Base-by-base conservation (phyloP, 306 rosid genomes). In the Gastrolobium villosum region DNA sequence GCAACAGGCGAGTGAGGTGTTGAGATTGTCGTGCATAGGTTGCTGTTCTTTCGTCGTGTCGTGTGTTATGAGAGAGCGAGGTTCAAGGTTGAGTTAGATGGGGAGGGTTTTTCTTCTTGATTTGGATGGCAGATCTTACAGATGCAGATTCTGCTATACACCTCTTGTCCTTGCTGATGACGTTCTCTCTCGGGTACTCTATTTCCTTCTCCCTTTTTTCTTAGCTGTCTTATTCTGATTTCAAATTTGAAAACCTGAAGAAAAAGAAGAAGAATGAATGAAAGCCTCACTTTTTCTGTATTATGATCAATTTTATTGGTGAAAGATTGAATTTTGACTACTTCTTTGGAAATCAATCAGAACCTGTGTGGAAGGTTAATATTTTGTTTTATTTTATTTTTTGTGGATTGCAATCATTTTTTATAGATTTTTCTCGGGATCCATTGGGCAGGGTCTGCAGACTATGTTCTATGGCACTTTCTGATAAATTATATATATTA, bases 51-150 rank as follows among this genome's bases (percentile, higher is more conserved):
- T 20, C 26, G 26, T 20, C 1, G 26, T 20, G 26, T 20, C 26
- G 50, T 37, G 39, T 41, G 55, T 55, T 31, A 66, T 46, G 64
- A 69, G 70, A 72, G 79, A 50, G 20, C 37, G 65, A 13, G 60
- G 10, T 7, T 76, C 11, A 53, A 7, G 15, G 5, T 30, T 14
- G 1, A 20, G 26, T 10, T 10, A 13, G 31, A 90, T 93, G 98
- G 98, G 98, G 46, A 90, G 97, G 81, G 52, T 90, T 60, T 92
- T 89, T 73, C 54, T 85, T 34, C 83, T 92, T 50, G 94, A 94
- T 79, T 88, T 92, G 84, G 92, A 94, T 10, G 98, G 97, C 74
- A 90, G 86, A 77, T 71, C 83, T 36, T 94, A 77, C 66, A 53
- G 94, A 44, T 94, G 98, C 88, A 78, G 59, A 75, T 77, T 66